Evolutionary conservation across 1,139 yeast species (phyloP).

Genomic region (Yamadazyma songkhlaensis): DNA sequence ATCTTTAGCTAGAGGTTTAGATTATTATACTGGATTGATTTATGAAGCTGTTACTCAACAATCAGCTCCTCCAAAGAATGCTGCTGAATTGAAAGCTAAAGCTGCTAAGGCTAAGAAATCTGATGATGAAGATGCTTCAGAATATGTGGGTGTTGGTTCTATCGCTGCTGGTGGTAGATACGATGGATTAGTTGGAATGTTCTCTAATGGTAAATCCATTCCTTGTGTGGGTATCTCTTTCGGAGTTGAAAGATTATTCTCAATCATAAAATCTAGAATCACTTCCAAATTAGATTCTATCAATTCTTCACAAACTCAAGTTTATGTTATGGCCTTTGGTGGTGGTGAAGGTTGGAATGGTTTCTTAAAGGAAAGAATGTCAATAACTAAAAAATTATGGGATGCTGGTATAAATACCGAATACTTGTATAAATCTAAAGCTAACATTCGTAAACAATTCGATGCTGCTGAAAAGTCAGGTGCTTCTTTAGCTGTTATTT

Average conservation of each 20-base stretch:
- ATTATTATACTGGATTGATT: slow-evolving; percentile 93
- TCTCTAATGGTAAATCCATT: slow-evolving; percentile 85
- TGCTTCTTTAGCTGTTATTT: slow-evolving; percentile 83
- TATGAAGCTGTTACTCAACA: slow-evolving; percentile 95
- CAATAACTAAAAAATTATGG: slow-evolving; percentile 80
- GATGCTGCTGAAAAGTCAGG: slow-evolving; percentile 97
- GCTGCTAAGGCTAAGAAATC: slow-evolving; percentile 24
- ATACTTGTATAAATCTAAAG: slow-evolving; percentile 86
- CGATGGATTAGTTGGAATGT: slow-evolving; percentile 95
- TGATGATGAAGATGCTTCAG: slow-evolving; percentile 86
- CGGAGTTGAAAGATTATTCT: slow-evolving; percentile 93
- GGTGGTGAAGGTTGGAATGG: slow-evolving; percentile 97
- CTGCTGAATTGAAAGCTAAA: slow-evolving; percentile 59
- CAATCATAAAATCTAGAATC: slow-evolving; percentile 78
- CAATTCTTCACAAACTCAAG: slow-evolving; percentile 86
- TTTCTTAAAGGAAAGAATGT: slow-evolving; percentile 87
- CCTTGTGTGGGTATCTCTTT: slow-evolving; percentile 98
- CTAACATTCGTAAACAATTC: slow-evolving; percentile 91
- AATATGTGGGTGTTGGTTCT: slow-evolving; percentile 96
- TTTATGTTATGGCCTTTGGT: slow-evolving; percentile 95
- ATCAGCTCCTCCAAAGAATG: slow-evolving; percentile 89
- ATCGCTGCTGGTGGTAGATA: slow-evolving; percentile 99
- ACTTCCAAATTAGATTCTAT: slow-evolving; percentile 52
- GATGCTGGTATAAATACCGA: slow-evolving; percentile 85
- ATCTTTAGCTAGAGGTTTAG: slow-evolving; percentile 95